A percentile compares a stretch with the other conserved stretches of the same genome.
phyloP scores from a whole-genome alignment of 2,329 filamentous ascomycete species.

The Dactylellina cionopaga region DNA sequence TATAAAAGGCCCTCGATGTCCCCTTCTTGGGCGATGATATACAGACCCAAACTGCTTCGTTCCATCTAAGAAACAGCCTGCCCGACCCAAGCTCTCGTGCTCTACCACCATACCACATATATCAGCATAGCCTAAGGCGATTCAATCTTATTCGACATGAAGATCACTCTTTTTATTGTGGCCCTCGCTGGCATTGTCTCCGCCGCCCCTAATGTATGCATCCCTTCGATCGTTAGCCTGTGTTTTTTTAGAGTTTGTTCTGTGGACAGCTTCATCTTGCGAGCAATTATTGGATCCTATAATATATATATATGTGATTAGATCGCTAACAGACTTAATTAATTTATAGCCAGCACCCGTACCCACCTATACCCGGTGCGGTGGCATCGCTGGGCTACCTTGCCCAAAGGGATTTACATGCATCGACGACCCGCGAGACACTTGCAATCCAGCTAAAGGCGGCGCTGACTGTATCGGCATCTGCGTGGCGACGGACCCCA shows the following conservation, averaged over 20 bases:
- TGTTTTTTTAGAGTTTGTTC: conserved; percentile 18
- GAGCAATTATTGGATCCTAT: too few relatives aligned
- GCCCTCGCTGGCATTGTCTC: conserved; percentile 15
- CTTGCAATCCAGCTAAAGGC: conserved; percentile 39
- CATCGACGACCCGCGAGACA: conserved; percentile 24
- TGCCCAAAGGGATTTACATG: conserved; percentile 39
- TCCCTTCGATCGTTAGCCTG: conserved; percentile 16
- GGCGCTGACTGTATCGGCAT: conserved; percentile 30
- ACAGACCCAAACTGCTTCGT: too few relatives aligned
- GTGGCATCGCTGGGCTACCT: conserved; percentile 13
- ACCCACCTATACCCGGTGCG: conserved; percentile 22
- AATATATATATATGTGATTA: neutral
- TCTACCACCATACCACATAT: too few relatives aligned
- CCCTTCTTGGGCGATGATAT: too few relatives aligned
- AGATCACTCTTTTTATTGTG: neutral
- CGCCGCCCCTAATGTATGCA: conserved; percentile 18
- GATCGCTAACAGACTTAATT: neutral
- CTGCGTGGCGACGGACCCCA: conserved; percentile 12
- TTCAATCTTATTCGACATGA: conserved; percentile 10
- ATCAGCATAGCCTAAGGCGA: too few relatives aligned
- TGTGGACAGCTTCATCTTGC: neutral
- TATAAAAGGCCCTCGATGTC: conserved; percentile 3
- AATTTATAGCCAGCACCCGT: neutral
- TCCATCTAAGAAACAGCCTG: too few relatives aligned
- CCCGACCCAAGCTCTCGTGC: too few relatives aligned